Evolutionary conservation across 331 rosid species (phyloP).

Genomic region (Rosa hybrid): DNA sequence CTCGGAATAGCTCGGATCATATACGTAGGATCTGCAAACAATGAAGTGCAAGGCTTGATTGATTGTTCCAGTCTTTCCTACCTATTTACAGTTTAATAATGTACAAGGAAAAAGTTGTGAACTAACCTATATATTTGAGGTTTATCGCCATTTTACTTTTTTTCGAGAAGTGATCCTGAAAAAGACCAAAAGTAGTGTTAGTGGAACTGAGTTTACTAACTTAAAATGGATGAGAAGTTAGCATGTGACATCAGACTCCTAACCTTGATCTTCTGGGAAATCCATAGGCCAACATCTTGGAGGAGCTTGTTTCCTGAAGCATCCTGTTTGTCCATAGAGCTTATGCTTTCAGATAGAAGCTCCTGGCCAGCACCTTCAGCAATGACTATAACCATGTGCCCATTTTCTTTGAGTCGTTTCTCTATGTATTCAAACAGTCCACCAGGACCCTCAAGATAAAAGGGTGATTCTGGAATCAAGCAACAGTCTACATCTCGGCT

Average conservation of each 20-base stretch:
- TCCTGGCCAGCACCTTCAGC: constrained; percentile 97
- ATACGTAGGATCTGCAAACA: constrained; percentile 85
- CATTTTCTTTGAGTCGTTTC: constrained; percentile 73
- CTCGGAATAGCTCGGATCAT: constrained; percentile 97
- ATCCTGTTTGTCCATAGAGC: constrained; percentile 53
- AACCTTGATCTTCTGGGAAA: constrained; percentile 89
- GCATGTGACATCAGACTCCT: neutral
- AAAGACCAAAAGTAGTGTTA: constrained; percentile 15
- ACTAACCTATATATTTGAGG: constrained; percentile 91
- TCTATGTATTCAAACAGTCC: constrained; percentile 84
- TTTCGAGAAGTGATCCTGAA: constrained; percentile 71
- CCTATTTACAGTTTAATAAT: neutral
- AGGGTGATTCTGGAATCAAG: constrained; percentile 92
- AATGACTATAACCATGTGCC: constrained; percentile 93
- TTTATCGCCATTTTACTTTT: constrained; percentile 53
- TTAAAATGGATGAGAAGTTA: neutral
- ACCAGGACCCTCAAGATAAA: constrained; percentile 87
- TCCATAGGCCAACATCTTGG: constrained; percentile 88
- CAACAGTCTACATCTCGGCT: constrained; percentile 99
- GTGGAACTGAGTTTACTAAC: neutral
- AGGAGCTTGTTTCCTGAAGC: constrained; percentile 97
- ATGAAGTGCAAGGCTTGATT: neutral
- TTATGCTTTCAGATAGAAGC: constrained; percentile 63
- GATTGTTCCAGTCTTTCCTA: constrained; percentile 3
- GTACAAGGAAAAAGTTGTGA: neutral